Evolutionary conservation across 805 yeast genomes (phyloP), one percentile per base, ranked within the genome.

Genomic region (Nakazawaea populi): DNA sequence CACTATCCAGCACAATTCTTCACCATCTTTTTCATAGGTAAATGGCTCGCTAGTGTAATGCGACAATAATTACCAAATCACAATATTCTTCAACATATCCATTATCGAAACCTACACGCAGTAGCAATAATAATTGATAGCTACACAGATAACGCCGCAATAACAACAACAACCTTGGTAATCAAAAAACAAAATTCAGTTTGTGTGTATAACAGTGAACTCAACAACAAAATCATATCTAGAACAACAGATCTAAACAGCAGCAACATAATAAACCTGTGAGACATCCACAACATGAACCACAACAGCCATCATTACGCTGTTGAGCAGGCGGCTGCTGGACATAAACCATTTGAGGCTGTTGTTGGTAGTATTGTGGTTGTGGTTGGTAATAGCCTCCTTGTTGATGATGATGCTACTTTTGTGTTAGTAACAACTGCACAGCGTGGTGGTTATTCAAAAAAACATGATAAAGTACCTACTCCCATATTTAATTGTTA

Each of bases 221-320:
- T 11, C 4, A 31, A 29, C n/a, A 30, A 11, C 9, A 42, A 31
- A 42, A 27, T 42, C 45, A 39, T 32, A 12, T 36, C 37, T 27
- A 37, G 18, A 37, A 37, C n/a, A 37, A 37, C 40, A 37, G 40
- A 37, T 52, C 54, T 39, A 52, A 37, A 24, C 39, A 35, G 35
- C 50, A 51, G 35, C 53, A 51, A 37, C 51, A 51, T 8, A 29
- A 47, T n/a, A 51, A 18, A 14, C 44, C 46, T 2, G 51, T 12
- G 11, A 46, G 40, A 47, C 49, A 51, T 2, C 50, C 47, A 31
- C 53, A 46, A 36, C 40, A 50, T 18, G 46, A 30, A 12, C 49
- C 46, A 39, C 47, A 46, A 46, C 53, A 46, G 5, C 53, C 49
- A 27, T 44, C 44, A 27, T 46, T 24, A 11, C 40, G 11, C 35